Evolutionary conservation across 495 filamentous ascomycete species (phyloP).

Genomic region (Lasiosphaeria miniovina): DNA sequence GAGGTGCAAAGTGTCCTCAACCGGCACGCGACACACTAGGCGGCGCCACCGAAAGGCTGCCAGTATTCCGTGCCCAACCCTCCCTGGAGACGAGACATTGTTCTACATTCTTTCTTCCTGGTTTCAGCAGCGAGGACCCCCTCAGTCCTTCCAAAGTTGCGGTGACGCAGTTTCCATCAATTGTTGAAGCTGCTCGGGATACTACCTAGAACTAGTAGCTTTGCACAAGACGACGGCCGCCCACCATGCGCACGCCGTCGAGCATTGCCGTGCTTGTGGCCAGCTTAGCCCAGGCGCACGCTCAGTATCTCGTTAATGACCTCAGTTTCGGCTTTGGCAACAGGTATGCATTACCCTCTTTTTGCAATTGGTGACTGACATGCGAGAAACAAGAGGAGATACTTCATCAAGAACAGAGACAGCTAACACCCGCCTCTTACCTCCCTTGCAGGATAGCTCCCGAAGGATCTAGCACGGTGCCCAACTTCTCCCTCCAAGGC

Average conservation of each 20-base stretch:
- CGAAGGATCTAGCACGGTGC: conserved; percentile 34
- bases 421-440: conserved; percentile 1
- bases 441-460: conserved; percentile 37
- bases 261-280: conserved; percentile 49
- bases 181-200: too few species aligned
- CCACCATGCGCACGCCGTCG: conserved; percentile 42
- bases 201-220: background rate
- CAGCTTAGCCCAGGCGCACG: conserved; percentile 55
- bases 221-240: background rate
- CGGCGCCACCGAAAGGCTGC: background rate
- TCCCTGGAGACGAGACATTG: background rate
- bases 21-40: background rate
- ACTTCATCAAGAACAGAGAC: background rate
- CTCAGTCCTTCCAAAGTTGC: too few species aligned
- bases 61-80: background rate
- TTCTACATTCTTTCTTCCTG: background rate
- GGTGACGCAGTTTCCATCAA: too few species aligned
- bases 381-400: too few species aligned
- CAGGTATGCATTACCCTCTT: conserved; percentile 43
- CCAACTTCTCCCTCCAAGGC: conserved; percentile 65
- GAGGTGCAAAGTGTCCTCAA: conserved; percentile 27
- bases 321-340: conserved; percentile 75
- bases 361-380: background rate
- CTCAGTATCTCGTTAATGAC: conserved; percentile 55
- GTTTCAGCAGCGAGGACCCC: too few species aligned